Evolutionary conservation across 305 asterid species (phyloP).

Genomic region (Fraxinus baroniana): DNA sequence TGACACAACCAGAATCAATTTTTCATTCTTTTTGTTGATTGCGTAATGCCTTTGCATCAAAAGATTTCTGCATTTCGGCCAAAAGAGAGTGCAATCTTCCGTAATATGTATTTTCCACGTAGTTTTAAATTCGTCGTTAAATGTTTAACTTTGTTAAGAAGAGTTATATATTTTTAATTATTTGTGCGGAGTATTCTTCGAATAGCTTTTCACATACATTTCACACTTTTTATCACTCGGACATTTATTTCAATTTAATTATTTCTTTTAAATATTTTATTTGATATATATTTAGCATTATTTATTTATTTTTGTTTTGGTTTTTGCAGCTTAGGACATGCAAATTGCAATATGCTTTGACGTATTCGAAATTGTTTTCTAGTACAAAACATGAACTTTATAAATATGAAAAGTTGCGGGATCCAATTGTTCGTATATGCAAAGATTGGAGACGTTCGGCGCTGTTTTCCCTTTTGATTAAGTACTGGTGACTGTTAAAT

Average conservation of each 20-base stretch:
- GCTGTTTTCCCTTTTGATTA: background rate
- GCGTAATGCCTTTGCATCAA: slow-evolving; percentile 8
- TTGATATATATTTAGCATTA: background rate
- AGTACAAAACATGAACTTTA: background rate
- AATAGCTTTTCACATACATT: background rate
- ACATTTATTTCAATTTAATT: background rate
- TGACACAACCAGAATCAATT: slow-evolving; percentile 10
- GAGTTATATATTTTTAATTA: background rate
- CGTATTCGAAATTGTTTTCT: background rate
- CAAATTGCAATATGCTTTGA: background rate
- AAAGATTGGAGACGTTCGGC: background rate
- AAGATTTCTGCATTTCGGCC: background rate
- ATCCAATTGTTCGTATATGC: background rate
- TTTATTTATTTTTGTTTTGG: background rate
- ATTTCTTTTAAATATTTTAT: too few relatives aligned
- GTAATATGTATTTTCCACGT: background rate
- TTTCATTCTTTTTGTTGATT: slow-evolving; percentile 21
- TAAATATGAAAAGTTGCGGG: background rate
- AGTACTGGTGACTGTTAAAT: background rate
- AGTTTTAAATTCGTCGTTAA: background rate
- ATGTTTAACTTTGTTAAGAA: background rate
- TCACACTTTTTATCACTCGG: background rate
- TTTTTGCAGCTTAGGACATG: background rate
- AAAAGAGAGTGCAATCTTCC: background rate
- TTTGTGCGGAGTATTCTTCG: background rate